These are phyloP conservation scores for Astrephomene gubernaculifera DNA, from an alignment of 139 green algal species.

Conservation along the genomic window DNA sequence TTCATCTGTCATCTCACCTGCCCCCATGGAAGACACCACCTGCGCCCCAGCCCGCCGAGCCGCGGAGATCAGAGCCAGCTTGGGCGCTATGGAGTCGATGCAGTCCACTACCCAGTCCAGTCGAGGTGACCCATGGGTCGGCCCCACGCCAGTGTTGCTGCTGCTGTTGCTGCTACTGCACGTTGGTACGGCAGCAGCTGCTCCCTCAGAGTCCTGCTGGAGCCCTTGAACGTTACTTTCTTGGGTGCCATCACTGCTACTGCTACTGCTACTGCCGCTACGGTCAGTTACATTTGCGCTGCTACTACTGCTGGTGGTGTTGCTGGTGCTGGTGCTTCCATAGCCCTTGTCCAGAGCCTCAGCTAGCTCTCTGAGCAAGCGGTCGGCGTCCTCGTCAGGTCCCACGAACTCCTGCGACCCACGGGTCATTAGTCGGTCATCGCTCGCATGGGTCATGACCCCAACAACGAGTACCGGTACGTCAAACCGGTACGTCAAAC, in stretches of 20 bases:
- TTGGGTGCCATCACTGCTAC: neutral
- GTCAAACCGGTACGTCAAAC: too few relatives aligned
- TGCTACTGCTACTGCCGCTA: neutral
- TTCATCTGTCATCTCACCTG: too few relatives aligned
- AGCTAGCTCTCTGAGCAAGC: conserved; percentile 13
- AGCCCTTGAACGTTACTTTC: too few relatives aligned
- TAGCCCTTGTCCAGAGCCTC: neutral
- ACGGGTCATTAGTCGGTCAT: neutral
- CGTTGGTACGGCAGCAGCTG: neutral
- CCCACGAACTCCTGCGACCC: conserved; percentile 21
- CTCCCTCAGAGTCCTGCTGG: too few relatives aligned
- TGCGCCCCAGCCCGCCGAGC: conserved; percentile 7
- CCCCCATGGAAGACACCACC: conserved; percentile 53
- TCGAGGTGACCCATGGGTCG: neutral
- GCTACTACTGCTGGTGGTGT: neutral
- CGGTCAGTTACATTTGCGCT: neutral
- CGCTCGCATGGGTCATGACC: neutral
- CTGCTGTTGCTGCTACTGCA: conserved; percentile 1
- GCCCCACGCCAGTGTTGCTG: neutral
- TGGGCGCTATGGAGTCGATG: conserved; percentile 61
- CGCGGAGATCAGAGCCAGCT: conserved; percentile 55
- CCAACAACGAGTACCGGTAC: too few relatives aligned
- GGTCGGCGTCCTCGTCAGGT: neutral
- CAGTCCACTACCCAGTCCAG: conserved; percentile 67
- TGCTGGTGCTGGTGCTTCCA: neutral